Base-by-base conservation (phyloP, 1,284 basidiomycete species). In the Heterobasidion occidentale region DNA sequence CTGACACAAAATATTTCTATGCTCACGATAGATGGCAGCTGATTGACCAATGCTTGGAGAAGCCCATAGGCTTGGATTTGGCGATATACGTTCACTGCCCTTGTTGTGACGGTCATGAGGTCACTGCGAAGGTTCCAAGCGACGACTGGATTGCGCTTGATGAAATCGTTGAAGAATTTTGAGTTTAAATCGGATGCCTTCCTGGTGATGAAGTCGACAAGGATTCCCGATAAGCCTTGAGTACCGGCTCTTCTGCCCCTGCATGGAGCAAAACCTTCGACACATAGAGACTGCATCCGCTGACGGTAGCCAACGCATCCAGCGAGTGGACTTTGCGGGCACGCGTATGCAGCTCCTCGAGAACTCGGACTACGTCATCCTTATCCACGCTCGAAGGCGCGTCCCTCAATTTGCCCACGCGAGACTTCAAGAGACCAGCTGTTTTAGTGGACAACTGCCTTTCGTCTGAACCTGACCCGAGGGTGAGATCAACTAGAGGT, bases 371-470 rank as follows among this genome's bases (percentile, higher is more conserved):
- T 6, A 77, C 71, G 45, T 74, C 70, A 17, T 75, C 71, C 12
- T 68, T 59, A 57, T 87, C 79, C n/a, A 78, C 72, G 15, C 73
- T 70, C 5, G 68, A 62, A 1, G 88, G 86, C 3, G 81, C 63
- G 19, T 90, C 88, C 65, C 89, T 94, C 50, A 82, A 73, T 66
- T 92, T 93, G 59, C 78, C 81, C 57, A 97, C 77, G 38, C 90
- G 84, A 38, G 79, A 80, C 46, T 83, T 82, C 48, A 98, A 73
- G 58, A 98, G 81, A 17, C 88, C 86, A 51, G 81, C 79, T 0
- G 93, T 88, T 70, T 96, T 95, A 67, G 92, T 89, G 8, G 88
- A 80, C 8, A 98, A 76, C 62, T 97, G 94, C 51, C 79, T 83
- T 68, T 95, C 92, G 67, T 93, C 90, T 42, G 80, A 72, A 48